phyloP scores from a whole-genome alignment of 176 grass and related monocot genomes.

The Avena eriantha region DNA sequence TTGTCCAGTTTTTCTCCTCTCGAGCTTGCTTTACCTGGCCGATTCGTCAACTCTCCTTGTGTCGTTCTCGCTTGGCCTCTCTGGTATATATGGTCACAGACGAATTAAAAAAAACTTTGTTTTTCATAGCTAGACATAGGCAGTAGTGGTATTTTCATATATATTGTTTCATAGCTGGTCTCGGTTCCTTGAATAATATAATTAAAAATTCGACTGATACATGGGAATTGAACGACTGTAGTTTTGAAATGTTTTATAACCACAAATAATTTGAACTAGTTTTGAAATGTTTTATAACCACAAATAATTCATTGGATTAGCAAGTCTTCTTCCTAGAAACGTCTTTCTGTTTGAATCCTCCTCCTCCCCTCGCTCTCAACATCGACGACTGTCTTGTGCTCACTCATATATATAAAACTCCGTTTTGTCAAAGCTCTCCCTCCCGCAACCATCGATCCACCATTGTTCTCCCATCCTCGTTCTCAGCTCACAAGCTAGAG shows the following conservation, averaged over 20 bases:
- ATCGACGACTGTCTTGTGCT: neutral
- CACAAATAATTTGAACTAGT: no score
- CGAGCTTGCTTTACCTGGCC: neutral
- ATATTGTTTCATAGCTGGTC: no score
- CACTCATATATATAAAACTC: neutral
- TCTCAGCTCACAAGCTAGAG: no score
- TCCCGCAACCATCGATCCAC: neutral
- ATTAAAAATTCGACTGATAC: no score
- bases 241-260: no score
- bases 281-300: neutral
- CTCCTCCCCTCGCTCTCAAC: neutral
- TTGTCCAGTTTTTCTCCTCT: conserved; percentile 2
- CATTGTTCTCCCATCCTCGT: neutral
- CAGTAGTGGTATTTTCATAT: no score
- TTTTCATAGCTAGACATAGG: no score
- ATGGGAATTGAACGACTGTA: no score
- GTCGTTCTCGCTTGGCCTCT: neutral
- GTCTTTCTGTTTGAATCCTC: conserved; percentile 35
- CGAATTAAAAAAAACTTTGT: neutral
- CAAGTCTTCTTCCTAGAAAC: conserved; percentile 32
- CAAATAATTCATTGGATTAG: neutral
- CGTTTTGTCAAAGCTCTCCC: neutral
- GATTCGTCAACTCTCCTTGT: conserved; percentile 48
- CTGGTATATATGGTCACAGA: no score
- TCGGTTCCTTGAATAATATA: no score